These are phyloP conservation scores for Anacardium occidentale DNA, from an alignment of 345 rosid species.

Conservation along the genomic window DNA sequence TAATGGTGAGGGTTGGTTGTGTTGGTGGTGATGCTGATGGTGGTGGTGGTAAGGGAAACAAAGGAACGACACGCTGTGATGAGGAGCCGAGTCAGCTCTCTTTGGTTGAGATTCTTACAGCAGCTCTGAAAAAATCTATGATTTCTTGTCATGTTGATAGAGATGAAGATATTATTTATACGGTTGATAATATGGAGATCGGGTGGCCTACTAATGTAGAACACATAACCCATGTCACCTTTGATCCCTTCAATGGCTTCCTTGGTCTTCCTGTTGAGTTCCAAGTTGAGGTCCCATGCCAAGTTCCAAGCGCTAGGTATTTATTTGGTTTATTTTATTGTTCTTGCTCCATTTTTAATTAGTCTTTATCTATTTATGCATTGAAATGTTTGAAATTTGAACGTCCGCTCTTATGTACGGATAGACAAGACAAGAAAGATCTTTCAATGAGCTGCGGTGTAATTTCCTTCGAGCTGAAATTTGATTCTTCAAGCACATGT, in stretches of 20 bases:
- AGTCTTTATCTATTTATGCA: not conserved
- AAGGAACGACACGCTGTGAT: constrained; percentile 31
- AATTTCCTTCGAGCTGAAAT: constrained; percentile 13
- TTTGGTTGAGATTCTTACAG: constrained; percentile 51
- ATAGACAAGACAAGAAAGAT: not conserved
- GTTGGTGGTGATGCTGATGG: constrained; percentile 32
- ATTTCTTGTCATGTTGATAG: constrained; percentile 77
- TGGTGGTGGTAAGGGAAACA: constrained; percentile 28
- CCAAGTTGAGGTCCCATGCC: constrained; percentile 89
- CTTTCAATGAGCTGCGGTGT: constrained; percentile 4
- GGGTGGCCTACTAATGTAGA: constrained; percentile 93
- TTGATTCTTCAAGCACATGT: constrained; percentile 4
- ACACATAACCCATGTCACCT: constrained; percentile 88
- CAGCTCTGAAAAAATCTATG: constrained; percentile 83
- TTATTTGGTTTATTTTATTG: constrained; percentile 3
- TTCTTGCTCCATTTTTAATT: not conserved
- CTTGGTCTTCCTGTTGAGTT: constrained; percentile 92
- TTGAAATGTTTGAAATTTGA: constrained; percentile 4
- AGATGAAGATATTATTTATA: constrained; percentile 51
- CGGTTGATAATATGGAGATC: constrained; percentile 74
- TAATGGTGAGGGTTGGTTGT: constrained; percentile 77
- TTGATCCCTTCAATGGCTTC: constrained; percentile 91
- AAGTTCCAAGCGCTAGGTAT: constrained; percentile 95
- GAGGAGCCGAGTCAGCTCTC: constrained; percentile 79
- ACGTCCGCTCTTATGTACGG: not conserved